Evolutionary conservation across 2,329 filamentous ascomycete species (phyloP).

Genomic region (Phaeophleospora eucalypticola): DNA sequence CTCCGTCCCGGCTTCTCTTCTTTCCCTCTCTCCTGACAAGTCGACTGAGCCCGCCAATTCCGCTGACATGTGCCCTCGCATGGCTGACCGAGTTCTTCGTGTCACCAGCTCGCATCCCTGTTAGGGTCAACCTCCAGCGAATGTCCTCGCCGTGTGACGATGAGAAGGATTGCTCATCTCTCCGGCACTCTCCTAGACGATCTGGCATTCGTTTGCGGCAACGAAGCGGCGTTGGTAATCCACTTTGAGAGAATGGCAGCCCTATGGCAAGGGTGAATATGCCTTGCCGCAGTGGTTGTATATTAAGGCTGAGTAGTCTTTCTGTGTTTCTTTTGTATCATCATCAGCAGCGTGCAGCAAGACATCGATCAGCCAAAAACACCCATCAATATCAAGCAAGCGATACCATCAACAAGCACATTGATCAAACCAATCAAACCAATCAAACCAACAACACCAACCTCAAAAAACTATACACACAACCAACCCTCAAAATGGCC

Average conservation of each 20-base stretch:
- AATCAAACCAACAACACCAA: too few relatives aligned
- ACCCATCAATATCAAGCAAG: too few relatives aligned
- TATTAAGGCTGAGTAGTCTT: background rate
- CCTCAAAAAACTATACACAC: too few relatives aligned
- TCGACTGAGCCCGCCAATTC: background rate
- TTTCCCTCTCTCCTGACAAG: constrained; percentile 4
- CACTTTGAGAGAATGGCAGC: background rate
- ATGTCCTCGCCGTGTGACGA: background rate
- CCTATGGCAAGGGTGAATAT: background rate
- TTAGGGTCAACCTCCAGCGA: background rate
- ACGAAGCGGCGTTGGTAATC: background rate
- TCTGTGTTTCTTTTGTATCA: background rate
- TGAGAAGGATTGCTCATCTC: background rate
- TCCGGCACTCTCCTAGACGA: constrained; percentile 4
- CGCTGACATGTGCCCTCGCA: background rate
- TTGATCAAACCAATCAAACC: too few relatives aligned
- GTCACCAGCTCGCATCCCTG: constrained; percentile 1
- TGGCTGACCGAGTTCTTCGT: background rate
- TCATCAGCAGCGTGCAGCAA: background rate
- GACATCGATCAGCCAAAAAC: too few relatives aligned
- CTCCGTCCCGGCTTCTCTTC: too few relatives aligned
- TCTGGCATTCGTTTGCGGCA: background rate
- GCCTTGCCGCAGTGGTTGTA: background rate
- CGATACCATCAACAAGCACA: too few relatives aligned
- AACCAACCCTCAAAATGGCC: constrained; percentile 2